A percentile compares a stretch with the other conserved stretches of the same genome.
These are phyloP conservation scores for Tuber aestivum DNA, from an alignment of 495 filamentous ascomycete species.

Conservation along the genomic window DNA sequence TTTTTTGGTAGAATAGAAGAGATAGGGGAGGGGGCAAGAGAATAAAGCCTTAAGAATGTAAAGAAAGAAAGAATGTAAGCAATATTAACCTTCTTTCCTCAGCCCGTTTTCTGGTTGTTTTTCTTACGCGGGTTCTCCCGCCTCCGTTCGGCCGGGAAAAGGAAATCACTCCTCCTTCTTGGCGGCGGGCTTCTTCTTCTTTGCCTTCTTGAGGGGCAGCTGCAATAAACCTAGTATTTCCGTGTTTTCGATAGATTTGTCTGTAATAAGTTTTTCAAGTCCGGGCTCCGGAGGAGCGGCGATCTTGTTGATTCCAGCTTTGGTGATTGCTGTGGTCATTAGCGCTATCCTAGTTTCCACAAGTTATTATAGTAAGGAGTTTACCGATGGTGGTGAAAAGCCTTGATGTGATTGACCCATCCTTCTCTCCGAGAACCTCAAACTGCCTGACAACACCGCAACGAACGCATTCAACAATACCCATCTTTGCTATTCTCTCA, in stretches of 20 bases:
- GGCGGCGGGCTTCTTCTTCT: slow-evolving; percentile 76
- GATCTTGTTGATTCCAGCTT: slow-evolving; percentile 86
- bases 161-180: slow-evolving; percentile 54
- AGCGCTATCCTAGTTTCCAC: slow-evolving; percentile 11
- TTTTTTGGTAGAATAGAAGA: not conserved
- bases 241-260: slow-evolving; percentile 96
- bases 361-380: slow-evolving; percentile 39
- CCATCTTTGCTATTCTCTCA: slow-evolving; percentile 91
- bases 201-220: slow-evolving; percentile 80
- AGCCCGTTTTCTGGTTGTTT: not conserved
- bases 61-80: not conserved
- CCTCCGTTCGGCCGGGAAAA: not conserved
- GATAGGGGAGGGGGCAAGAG: slow-evolving; percentile 1
- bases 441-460: slow-evolving; percentile 86
- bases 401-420: slow-evolving; percentile 71
- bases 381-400: slow-evolving; percentile 87
- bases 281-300: slow-evolving; percentile 67
- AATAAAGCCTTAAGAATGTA: not conserved
- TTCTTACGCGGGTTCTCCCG: not conserved
- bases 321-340: slow-evolving; percentile 73
- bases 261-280: slow-evolving; percentile 71
- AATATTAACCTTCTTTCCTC: slow-evolving; percentile 15
- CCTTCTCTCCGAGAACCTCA: slow-evolving; percentile 90
- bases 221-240: slow-evolving; percentile 90
- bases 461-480: slow-evolving; percentile 90